Evolutionary conservation across 495 filamentous ascomycete genomes (phyloP), one percentile per base, ranked within the genome.

Genomic region (Daldinia caldariorum): DNA sequence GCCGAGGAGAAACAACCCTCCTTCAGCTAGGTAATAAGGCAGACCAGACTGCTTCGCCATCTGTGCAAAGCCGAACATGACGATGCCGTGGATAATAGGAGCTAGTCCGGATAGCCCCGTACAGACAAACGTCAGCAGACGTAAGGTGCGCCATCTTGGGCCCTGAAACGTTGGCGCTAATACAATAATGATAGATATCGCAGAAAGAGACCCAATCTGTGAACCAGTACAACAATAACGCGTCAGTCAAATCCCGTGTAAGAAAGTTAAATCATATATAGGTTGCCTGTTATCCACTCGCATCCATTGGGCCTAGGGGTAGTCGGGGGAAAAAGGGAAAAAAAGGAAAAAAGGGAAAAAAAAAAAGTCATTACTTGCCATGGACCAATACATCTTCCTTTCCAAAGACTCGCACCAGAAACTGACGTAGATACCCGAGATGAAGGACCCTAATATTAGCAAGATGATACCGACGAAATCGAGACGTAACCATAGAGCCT

Each of bases 381-480:
- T 86, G 8, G 68, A 65, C 80, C 81, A 84, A 69, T 85, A 85
- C 2, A 81, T 72, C 37, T 75, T 80, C 56, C 77, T 78, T 31
- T 79, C 70, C 6, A 72, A 64, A 16, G 77, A 69, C 50, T 82
- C 78, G 58, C 84, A 83, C 66, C 83, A 86, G 70, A 86, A 88
- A 0, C 77, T 79, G 12, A 83, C 72, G 53, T 83, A 85, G n/a
- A 86, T 81, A 0, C 83, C 85, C 0, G 83, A 83, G 6, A 84
- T 56, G 59, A 87, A 84, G 32, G 69, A 79, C 0, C 83, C 83
- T 0, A 84, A 63, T 8, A 83, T 86, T 31, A 83, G 69, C 1
- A 79, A 26, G 6, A 86, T 72, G 20, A 88, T 87, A 13, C 82
- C 84, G 4, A 81, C 73, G 49, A 80, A 82, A 55, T 88, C 85